Evolutionary conservation across 2,329 filamentous ascomycete species (phyloP).

Genomic region (Eutypella sp.): DNA sequence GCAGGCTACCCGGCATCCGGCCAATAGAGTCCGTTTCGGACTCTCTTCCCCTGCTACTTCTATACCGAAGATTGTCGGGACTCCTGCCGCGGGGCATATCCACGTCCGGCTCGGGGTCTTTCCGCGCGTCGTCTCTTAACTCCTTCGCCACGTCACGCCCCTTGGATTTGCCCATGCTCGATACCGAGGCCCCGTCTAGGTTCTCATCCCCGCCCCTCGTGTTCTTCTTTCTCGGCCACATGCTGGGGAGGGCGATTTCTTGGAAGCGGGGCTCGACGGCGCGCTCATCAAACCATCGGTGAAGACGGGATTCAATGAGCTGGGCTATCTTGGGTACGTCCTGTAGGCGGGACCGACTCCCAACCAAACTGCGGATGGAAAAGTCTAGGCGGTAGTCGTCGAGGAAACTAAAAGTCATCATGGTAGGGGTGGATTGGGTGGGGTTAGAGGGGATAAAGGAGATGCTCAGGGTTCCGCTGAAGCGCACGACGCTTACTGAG

Average conservation of each 20-base stretch:
- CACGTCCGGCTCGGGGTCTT: slow-evolving; percentile 42
- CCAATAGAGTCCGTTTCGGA: slow-evolving; percentile 28
- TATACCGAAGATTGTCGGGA: slow-evolving; percentile 31
- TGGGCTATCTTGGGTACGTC: slow-evolving; percentile 88
- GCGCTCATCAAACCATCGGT: slow-evolving; percentile 84
- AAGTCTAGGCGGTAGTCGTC: slow-evolving; percentile 84
- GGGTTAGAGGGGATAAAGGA: slow-evolving; percentile 81
- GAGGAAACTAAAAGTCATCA: slow-evolving; percentile 90
- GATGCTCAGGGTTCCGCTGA: slow-evolving; percentile 89
- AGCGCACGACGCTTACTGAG: slow-evolving; percentile 85
- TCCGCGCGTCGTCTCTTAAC: slow-evolving; percentile 44
- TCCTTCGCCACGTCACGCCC: slow-evolving; percentile 50
- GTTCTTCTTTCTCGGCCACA: slow-evolving; percentile 83
- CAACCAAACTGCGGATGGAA: slow-evolving; percentile 72
- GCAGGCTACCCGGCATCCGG: slow-evolving; percentile 44
- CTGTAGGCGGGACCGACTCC: slow-evolving; percentile 72
- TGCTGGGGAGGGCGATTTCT: slow-evolving; percentile 74
- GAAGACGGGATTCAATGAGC: slow-evolving; percentile 71
- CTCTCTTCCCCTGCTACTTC: slow-evolving; percentile 30
- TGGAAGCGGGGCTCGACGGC: slow-evolving; percentile 83
- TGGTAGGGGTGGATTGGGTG: slow-evolving; percentile 68
- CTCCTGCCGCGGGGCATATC: slow-evolving; percentile 30
- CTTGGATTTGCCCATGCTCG: slow-evolving; percentile 48
- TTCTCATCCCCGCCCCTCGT: slow-evolving; percentile 66
- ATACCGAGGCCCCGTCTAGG: slow-evolving; percentile 36